Evolutionary conservation across 1,139 yeast species (phyloP).

Genomic region (Saccharomyces pastorianus): DNA sequence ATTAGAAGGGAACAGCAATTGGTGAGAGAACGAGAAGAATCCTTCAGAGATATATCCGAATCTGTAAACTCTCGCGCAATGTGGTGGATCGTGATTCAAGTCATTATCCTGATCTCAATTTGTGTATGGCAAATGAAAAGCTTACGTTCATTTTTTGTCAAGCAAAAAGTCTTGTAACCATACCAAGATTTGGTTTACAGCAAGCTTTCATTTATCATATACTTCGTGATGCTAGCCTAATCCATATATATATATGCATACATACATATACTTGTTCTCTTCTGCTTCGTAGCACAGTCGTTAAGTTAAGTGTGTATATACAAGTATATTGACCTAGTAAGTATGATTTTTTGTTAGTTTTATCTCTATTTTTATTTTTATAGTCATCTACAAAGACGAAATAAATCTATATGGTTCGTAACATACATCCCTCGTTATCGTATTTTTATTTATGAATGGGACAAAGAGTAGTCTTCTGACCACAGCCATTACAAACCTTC

Average conservation of each 20-base stretch:
- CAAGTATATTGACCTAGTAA: not conserved
- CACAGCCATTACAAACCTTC: slow-evolving; percentile 35
- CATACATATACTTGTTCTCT: too few species aligned
- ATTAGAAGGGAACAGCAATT: slow-evolving; percentile 58
- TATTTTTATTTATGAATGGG: not conserved
- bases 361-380: too few species aligned
- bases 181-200: too few species aligned
- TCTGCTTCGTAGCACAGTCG: not conserved
- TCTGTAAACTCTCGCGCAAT: slow-evolving; percentile 56
- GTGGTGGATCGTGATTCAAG: slow-evolving; percentile 57
- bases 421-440: not conserved
- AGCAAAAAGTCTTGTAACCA: slow-evolving; percentile 50
- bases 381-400: not conserved
- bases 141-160: slow-evolving; percentile 54
- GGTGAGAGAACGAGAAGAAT: slow-evolving; percentile 63
- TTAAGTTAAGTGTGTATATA: not conserved
- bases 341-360: too few species aligned
- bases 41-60: slow-evolving; percentile 62
- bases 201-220: too few species aligned
- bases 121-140: slow-evolving; percentile 66
- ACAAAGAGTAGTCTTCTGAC: not conserved
- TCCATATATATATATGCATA: not conserved
- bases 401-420: not conserved
- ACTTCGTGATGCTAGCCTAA: too few species aligned
- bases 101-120: slow-evolving; percentile 46